phyloP scores from a whole-genome alignment of 768 basidiomycete genomes.

The Rubroboletus pulcherrimus region DNA sequence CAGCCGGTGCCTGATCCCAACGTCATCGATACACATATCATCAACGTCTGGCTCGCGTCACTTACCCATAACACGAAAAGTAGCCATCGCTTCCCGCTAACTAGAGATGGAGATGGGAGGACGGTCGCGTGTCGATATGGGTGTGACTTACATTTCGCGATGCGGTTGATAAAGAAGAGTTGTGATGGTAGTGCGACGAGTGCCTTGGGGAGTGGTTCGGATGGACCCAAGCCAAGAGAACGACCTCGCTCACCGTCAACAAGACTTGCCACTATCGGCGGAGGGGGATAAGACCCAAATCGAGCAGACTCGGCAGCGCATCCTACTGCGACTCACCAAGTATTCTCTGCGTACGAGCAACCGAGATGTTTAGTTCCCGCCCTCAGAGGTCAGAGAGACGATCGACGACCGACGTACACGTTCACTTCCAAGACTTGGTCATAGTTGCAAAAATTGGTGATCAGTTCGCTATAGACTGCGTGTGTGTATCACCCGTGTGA shows the following conservation, averaged over 20 bases:
- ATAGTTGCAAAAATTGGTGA: slow-evolving; percentile 15
- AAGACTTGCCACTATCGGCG: slow-evolving; percentile 18
- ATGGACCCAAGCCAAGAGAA: not conserved
- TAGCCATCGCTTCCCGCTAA: slow-evolving; percentile 13
- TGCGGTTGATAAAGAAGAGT: slow-evolving; percentile 18
- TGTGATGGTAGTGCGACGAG: slow-evolving; percentile 18
- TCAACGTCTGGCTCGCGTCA: not conserved
- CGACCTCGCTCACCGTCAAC: slow-evolving; percentile 12
- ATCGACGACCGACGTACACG: slow-evolving; percentile 4
- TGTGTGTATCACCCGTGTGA: not conserved
- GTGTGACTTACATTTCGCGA: slow-evolving; percentile 14
- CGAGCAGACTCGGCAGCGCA: not conserved
- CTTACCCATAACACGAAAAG: slow-evolving; percentile 13
- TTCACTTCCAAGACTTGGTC: slow-evolving; percentile 4
- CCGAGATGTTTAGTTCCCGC: not conserved
- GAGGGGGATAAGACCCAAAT: not conserved
- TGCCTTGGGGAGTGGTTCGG: not conserved
- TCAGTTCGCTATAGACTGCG: slow-evolving; percentile 12
- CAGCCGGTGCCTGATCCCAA: slow-evolving; percentile 13
- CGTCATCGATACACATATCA: not conserved
- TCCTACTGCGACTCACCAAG: slow-evolving; percentile 6
- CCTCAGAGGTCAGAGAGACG: not conserved
- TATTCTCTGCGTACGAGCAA: slow-evolving; percentile 5
- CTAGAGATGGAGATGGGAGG: not conserved
- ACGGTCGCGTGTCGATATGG: not conserved